Conservation (phyloP, 1,139 yeast species). For the Entelexis sorbosivorans region DNA sequence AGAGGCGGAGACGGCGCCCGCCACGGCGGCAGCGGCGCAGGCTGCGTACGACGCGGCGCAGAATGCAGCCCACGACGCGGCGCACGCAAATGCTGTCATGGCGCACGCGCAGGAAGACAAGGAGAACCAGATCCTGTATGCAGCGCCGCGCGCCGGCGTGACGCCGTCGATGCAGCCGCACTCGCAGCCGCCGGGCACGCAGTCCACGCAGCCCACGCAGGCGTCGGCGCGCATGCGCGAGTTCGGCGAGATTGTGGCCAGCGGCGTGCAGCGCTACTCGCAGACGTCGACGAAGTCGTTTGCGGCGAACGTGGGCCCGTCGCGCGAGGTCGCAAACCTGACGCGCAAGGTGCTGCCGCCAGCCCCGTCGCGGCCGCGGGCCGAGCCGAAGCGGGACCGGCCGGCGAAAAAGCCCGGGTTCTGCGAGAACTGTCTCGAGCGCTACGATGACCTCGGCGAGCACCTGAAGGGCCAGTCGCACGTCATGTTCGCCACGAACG, state of each 20-base stretch:
- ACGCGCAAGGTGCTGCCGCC: constrained; percentile 38
- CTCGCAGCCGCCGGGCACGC: constrained; percentile 2
- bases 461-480: constrained; percentile 68
- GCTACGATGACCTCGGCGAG: constrained; percentile 67
- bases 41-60: not conserved
- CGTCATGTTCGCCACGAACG: constrained; percentile 65
- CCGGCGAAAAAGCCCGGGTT: constrained; percentile 32
- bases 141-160: constrained; percentile 2
- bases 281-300: constrained; percentile 34
- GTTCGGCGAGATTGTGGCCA: constrained; percentile 61
- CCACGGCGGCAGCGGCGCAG: not conserved
- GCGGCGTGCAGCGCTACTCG: constrained; percentile 64
- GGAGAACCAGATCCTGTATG: constrained; percentile 3
- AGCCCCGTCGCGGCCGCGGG: constrained; percentile 5
- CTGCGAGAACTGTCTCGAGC: constrained; percentile 89
- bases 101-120: constrained; percentile 1
- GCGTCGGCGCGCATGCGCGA: constrained; percentile 23
- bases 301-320: constrained; percentile 44
- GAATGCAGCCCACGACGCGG: not conserved
- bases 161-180: constrained; percentile 24
- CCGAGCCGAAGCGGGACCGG: not conserved
- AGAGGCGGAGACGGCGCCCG: no score
- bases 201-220: constrained; percentile 21
- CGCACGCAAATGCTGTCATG: not conserved
- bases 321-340: constrained; percentile 52